These are phyloP conservation scores for Lodderomyces theae DNA, from an alignment of 1,139 yeast species.

Conservation along the genomic window DNA sequence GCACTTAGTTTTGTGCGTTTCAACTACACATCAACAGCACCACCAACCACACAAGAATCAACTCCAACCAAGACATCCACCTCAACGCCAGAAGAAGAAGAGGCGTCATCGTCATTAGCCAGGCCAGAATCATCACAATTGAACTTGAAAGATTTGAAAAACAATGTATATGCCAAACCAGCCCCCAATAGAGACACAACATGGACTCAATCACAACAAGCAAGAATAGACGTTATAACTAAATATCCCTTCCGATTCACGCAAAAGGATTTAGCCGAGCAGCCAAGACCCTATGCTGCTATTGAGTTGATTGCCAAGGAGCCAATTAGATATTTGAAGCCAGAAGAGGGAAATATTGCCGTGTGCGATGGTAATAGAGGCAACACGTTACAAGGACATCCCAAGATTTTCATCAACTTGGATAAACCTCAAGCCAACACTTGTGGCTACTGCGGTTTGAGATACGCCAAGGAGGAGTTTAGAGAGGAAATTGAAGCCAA, in stretches of 20 bases:
- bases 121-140: slow-evolving; percentile 19
- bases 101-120: slow-evolving; percentile 6
- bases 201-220: slow-evolving; percentile 72
- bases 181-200: slow-evolving; percentile 71
- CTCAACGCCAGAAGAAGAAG: slow-evolving; percentile 4
- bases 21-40: not conserved
- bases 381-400: slow-evolving; percentile 72
- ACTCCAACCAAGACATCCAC: slow-evolving; percentile 3
- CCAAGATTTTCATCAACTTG: slow-evolving; percentile 76
- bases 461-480: slow-evolving; percentile 56
- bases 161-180: slow-evolving; percentile 46
- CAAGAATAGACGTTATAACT: slow-evolving; percentile 56
- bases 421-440: slow-evolving; percentile 71
- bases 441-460: slow-evolving; percentile 79
- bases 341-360: slow-evolving; percentile 55
- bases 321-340: slow-evolving; percentile 63
- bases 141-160: slow-evolving; percentile 34
- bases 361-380: slow-evolving; percentile 86
- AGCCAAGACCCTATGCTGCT: slow-evolving; percentile 83
- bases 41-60: slow-evolving; percentile 3
- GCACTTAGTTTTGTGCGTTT: not conserved
- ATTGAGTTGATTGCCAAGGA: slow-evolving; percentile 76
- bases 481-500: slow-evolving; percentile 36
- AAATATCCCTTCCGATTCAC: slow-evolving; percentile 63
- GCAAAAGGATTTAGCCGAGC: slow-evolving; percentile 63